Evolutionary conservation across 495 filamentous ascomycete genomes (phyloP).

Genomic region (Pyronema domesticum): DNA sequence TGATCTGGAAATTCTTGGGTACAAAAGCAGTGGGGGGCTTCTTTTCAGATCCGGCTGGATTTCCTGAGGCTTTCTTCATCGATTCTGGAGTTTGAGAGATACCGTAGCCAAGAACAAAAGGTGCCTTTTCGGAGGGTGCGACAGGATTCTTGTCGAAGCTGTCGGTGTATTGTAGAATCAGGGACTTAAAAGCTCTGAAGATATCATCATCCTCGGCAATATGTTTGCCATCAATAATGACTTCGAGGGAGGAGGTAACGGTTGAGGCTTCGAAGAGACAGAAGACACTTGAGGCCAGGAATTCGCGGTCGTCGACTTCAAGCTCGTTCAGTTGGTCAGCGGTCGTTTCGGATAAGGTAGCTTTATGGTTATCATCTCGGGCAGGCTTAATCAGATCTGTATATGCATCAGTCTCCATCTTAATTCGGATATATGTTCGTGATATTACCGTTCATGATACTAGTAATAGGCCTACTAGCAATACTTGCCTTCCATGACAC

Average conservation of each 20-base stretch:
- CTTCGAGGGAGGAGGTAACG: background rate
- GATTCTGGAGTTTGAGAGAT: background rate
- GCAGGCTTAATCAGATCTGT: background rate
- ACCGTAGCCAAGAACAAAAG: background rate
- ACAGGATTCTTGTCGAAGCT: too few species aligned
- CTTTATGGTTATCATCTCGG: background rate
- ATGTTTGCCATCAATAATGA: background rate
- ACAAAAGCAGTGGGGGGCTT: background rate
- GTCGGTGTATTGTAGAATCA: too few species aligned
- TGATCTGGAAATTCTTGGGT: background rate
- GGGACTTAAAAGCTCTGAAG: background rate
- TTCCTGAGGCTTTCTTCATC: too few species aligned
- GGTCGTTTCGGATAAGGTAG: background rate
- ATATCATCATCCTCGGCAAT: background rate
- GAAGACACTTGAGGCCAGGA: background rate
- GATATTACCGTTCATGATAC: too few species aligned
- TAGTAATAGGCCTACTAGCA: too few species aligned
- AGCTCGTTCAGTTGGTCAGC: background rate
- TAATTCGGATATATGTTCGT: too few species aligned
- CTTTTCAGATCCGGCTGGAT: background rate
- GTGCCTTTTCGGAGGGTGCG: too few species aligned
- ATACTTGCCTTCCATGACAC: too few species aligned
- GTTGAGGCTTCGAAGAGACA: background rate
- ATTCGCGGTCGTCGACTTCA: background rate
- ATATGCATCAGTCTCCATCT: background rate